phyloP scores from a whole-genome alignment of 139 green algal species.

The Desmodesmus armatus region DNA sequence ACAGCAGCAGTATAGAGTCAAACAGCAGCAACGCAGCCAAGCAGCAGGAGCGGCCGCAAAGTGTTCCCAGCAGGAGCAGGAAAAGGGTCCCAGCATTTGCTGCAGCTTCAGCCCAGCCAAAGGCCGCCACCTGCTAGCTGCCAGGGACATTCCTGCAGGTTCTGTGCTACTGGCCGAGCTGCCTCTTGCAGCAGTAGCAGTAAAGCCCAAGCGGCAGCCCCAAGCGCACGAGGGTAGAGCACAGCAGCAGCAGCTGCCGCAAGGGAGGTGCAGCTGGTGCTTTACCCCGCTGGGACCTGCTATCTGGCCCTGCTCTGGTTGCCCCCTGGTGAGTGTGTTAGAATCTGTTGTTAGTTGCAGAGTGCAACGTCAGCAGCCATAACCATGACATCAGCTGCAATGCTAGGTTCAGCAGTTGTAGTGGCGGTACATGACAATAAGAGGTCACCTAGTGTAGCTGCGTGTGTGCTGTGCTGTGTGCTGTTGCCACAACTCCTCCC shows the following conservation, averaged over 20 bases:
- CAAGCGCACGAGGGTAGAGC: background rate
- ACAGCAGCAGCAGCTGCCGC: background rate
- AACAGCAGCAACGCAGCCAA: no score
- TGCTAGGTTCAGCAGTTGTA: no score
- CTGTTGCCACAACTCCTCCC: background rate
- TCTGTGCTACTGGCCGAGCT: conserved; percentile 8
- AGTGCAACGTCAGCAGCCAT: no score
- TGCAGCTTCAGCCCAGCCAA: background rate
- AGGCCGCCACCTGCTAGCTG: conserved; percentile 21
- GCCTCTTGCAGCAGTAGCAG: conserved; percentile 28
- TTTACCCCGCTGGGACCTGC: background rate
- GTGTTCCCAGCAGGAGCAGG: conserved; percentile 6
- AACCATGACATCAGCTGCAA: no score
- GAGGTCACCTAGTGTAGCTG: no score
- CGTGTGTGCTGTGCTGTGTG: background rate
- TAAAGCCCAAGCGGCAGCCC: background rate
- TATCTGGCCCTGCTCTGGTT: conserved; percentile 7
- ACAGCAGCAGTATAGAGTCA: no score
- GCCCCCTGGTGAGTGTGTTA: background rate
- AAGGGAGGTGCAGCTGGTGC: conserved; percentile 6
- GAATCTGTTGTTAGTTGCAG: no score
- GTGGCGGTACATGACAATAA: no score
- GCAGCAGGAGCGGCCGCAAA: no score
- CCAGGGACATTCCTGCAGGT: background rate
- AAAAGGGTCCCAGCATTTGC: background rate